phyloP scores from a whole-genome alignment of 441 rosid species.

The Populus hybrid region DNA sequence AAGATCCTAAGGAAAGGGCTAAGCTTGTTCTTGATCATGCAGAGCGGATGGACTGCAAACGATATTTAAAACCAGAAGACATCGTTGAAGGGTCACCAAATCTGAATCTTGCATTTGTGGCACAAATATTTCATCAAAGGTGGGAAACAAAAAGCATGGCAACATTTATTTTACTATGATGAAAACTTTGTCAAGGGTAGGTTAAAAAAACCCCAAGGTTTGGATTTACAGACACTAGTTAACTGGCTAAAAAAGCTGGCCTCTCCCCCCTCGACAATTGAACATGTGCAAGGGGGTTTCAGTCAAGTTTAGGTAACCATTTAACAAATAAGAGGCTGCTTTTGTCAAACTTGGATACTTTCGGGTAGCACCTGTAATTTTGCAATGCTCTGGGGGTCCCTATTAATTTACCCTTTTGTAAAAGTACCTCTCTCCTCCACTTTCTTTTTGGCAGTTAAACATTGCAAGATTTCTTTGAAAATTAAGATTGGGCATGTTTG shows the following conservation, averaged over 20 bases:
- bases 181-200: neutral
- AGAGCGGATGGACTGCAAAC: slow-evolving; percentile 67
- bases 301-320: neutral
- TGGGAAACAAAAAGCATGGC: slow-evolving; percentile 15
- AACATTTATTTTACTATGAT: neutral
- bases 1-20: slow-evolving; percentile 78
- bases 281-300: neutral
- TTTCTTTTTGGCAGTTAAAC: neutral
- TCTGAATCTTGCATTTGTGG: slow-evolving; percentile 95
- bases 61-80: slow-evolving; percentile 68
- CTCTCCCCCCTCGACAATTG: neutral
- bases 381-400: neutral
- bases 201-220: neutral
- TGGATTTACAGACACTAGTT: neutral
- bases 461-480: neutral
- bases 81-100: slow-evolving; percentile 97
- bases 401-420: neutral
- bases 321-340: neutral
- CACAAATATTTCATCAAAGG: slow-evolving; percentile 94
- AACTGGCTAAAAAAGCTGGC: neutral
- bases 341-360: neutral
- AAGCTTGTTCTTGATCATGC: slow-evolving; percentile 82
- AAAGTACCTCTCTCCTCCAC: too few species aligned
- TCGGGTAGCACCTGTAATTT: neutral
- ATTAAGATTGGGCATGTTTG: neutral